Base-by-base conservation (phyloP, 1,284 basidiomycete species). In the Marasmius fiardii region DNA sequence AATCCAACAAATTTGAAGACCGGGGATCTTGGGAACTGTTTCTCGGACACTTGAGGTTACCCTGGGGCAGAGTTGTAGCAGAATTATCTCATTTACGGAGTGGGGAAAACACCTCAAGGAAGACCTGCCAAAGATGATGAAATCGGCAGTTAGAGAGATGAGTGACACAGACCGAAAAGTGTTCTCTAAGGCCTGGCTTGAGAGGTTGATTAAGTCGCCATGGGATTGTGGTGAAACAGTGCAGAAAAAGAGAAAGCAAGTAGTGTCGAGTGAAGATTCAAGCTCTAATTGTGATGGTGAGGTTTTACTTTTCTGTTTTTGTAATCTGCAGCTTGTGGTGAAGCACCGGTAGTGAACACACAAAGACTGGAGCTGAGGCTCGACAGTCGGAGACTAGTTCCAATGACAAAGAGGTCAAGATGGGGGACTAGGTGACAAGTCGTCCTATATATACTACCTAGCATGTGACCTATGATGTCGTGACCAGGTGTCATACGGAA, bases 131-230 rank as follows among this genome's bases (percentile, higher is more conserved):
- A 45, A 43, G 7, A 58, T 61, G 53, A 26, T 61, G 28, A 58
- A 59, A 43, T n/a, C 18, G 18, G 53, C 51, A 6, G 33, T 61
- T 11, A 55, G 55, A 34, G 34, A 47, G 44, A 58, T 61, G 57
- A 23, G 2, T 20, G 43, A 51, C 0, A 31, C 4, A 1, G 55
- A 61, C 18, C 26, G 55, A 11, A n/a, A 28, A 12, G 33, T 53
- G 4, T 58, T 58, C 34, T 35, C 54, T 5, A 18, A 24, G 8
- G 51, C 53, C 18, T 61, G 57, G 60, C 20, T 61, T 10, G 43
- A 57, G 7, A 26, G 45, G 39, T 45, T 61, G 16, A 53, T 61
- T 14, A 24, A 37, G 21, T 44, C 23, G 8, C 57, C 55, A 5
- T 41, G 41, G 33, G 39, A 55, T n/a, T 23, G 20, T 23, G 52